phyloP scores from a whole-genome alignment of 208 protist genomes.

The Naegleria gruberi region DNA sequence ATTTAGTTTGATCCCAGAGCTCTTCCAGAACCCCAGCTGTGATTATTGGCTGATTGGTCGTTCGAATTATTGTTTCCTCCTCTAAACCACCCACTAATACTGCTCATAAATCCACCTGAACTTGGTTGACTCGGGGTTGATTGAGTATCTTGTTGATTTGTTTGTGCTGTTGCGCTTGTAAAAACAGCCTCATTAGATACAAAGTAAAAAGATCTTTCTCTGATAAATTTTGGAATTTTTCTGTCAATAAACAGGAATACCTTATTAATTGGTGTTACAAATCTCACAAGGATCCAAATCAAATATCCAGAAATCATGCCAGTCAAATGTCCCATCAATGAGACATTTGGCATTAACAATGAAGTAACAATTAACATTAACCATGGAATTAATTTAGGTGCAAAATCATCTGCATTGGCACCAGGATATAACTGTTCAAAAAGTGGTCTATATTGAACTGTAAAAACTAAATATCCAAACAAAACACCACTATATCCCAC shows the following conservation, averaged over 20 bases:
- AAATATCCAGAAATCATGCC: neutral
- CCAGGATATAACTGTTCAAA: neutral
- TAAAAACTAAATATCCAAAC: constrained; percentile 5
- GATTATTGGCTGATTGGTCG: neutral
- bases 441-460: neutral
- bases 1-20: neutral
- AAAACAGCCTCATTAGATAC: neutral
- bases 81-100: neutral
- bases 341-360: neutral
- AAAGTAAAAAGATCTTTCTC: neutral
- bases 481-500: constrained; percentile 10
- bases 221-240: neutral
- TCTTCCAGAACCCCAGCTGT: neutral
- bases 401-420: neutral
- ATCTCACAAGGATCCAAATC: neutral
- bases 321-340: neutral
- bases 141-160: neutral
- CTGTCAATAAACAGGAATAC: neutral
- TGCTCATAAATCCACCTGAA: neutral
- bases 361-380: neutral
- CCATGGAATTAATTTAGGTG: constrained; percentile 1
- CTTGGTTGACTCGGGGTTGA: too few relatives aligned
- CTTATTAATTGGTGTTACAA: neutral
- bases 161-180: neutral
- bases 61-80: neutral